Percentiles rank a stretch among this genome's conserved stretches.
These are phyloP conservation scores for Fraxinus greggii DNA, from an alignment of 305 asterid genomes.

Conservation along the genomic window DNA sequence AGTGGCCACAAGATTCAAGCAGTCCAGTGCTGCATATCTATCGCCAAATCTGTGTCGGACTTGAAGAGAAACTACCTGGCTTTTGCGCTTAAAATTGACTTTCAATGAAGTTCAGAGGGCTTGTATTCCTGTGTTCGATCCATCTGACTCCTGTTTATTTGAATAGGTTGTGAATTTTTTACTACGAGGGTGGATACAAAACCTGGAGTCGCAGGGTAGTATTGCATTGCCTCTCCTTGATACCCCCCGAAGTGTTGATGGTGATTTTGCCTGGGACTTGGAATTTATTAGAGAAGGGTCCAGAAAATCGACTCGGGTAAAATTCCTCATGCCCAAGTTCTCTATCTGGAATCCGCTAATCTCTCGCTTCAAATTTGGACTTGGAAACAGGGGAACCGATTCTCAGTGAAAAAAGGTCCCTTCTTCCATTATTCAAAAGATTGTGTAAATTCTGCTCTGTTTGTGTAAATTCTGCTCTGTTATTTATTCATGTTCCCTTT, in stretches of 20 bases:
- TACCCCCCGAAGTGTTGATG: conserved; percentile 29
- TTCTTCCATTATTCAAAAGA: background rate
- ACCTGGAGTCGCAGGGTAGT: conserved; percentile 61
- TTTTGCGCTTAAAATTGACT: background rate
- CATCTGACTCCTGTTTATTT: background rate
- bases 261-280: conserved; percentile 42
- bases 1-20: background rate
- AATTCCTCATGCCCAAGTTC: conserved; percentile 14
- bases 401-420: background rate
- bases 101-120: background rate
- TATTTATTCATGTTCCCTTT: background rate
- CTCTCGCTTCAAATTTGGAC: background rate
- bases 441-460: background rate
- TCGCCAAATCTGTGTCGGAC: background rate
- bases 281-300: conserved; percentile 56
- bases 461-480: background rate
- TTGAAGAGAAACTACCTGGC: background rate
- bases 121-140: background rate
- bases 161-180: conserved; percentile 78
- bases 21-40: background rate
- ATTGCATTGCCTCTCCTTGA: conserved; percentile 57
- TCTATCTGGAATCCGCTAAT: background rate
- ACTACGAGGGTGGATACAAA: conserved; percentile 70
- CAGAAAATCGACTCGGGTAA: conserved; percentile 48
- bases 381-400: background rate